These are phyloP conservation scores for Aspergillus viridinutans DNA, from an alignment of 2,329 filamentous ascomycete genomes.

Conservation along the genomic window DNA sequence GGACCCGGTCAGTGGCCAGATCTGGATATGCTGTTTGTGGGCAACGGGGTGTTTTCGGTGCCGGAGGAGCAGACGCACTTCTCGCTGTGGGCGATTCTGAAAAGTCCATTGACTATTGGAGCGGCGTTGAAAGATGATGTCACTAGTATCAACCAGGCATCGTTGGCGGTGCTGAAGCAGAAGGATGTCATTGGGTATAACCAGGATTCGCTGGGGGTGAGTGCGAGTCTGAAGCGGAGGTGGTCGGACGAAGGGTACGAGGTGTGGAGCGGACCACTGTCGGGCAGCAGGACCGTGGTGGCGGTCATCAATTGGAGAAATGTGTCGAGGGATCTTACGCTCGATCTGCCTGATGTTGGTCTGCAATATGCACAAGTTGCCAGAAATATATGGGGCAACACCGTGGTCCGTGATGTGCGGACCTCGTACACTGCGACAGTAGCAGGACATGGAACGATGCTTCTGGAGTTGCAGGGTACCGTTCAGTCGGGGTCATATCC, in stretches of 20 bases:
- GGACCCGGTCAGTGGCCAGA: slow-evolving; percentile 48
- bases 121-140: slow-evolving; percentile 37
- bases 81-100: slow-evolving; percentile 50
- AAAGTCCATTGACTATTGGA: slow-evolving; percentile 50
- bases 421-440: slow-evolving; percentile 25
- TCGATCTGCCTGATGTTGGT: slow-evolving; percentile 43
- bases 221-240: slow-evolving; percentile 48
- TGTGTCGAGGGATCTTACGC: slow-evolving; percentile 38
- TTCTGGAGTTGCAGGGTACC: slow-evolving; percentile 28
- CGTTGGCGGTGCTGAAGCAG: slow-evolving; percentile 47
- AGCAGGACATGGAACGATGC: slow-evolving; percentile 26
- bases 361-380: slow-evolving; percentile 35
- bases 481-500: slow-evolving; percentile 19
- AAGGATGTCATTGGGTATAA: slow-evolving; percentile 55
- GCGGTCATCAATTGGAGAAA: slow-evolving; percentile 51
- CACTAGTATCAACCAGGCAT: slow-evolving; percentile 35
- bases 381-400: slow-evolving; percentile 28
- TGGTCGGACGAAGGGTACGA: slow-evolving; percentile 50
- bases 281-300: slow-evolving; percentile 40
- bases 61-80: slow-evolving; percentile 53
- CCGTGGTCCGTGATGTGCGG: slow-evolving; percentile 13
- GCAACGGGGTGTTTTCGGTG: slow-evolving; percentile 43
- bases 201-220: slow-evolving; percentile 52
- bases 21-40: slow-evolving; percentile 52
- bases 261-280: slow-evolving; percentile 49